These are phyloP conservation scores for Bathelium albidoporum DNA, from an alignment of 495 filamentous ascomycete genomes.

Conservation along the genomic window DNA sequence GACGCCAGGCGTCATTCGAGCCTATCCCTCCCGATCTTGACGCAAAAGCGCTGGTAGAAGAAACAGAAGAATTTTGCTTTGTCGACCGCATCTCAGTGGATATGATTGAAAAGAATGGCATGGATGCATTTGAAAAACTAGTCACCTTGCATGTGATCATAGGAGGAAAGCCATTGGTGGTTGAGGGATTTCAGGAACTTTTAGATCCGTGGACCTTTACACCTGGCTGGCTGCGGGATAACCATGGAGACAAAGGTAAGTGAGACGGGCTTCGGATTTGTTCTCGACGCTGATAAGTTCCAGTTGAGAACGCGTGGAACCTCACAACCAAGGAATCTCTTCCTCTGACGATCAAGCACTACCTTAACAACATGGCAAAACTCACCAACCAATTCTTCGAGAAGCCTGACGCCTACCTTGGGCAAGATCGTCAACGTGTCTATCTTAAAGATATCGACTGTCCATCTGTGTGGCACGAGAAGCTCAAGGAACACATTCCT, in stretches of 20 bases:
- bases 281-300: neutral
- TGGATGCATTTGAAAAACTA: constrained; percentile 69
- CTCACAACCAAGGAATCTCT: constrained; percentile 57
- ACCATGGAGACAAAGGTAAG: constrained; percentile 65
- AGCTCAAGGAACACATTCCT: constrained; percentile 66
- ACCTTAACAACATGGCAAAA: constrained; percentile 69
- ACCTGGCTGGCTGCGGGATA: constrained; percentile 61
- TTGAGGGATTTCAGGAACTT: constrained; percentile 68
- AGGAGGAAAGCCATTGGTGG: constrained; percentile 75
- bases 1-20: constrained; percentile 63
- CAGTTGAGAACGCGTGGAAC: constrained; percentile 62
- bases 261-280: neutral
- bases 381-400: constrained; percentile 61
- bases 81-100: constrained; percentile 64
- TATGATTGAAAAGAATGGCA: constrained; percentile 58
- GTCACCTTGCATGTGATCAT: constrained; percentile 68
- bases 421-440: constrained; percentile 65
- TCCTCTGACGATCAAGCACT: constrained; percentile 75
- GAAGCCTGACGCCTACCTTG: constrained; percentile 53
- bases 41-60: constrained; percentile 58
- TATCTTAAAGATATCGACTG: constrained; percentile 97
- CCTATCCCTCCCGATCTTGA: constrained; percentile 79
- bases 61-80: constrained; percentile 72
- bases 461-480: constrained; percentile 69
- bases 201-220: constrained; percentile 68